phyloP scores from a whole-genome alignment of 2,329 filamentous ascomycete genomes.

The Penicillium sp. region DNA sequence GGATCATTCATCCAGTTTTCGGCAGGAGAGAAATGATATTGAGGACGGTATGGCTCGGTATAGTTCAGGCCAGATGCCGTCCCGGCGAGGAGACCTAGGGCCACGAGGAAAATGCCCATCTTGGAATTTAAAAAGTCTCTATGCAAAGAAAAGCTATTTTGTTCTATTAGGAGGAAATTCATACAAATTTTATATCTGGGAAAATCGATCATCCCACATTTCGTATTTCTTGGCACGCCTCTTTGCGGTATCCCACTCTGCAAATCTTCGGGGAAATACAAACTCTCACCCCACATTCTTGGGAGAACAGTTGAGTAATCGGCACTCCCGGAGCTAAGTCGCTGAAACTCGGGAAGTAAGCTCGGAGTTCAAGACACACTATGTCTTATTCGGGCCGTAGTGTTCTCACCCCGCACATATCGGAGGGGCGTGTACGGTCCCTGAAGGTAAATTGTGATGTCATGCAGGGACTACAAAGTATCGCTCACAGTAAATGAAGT shows the following conservation, averaged over 20 bases:
- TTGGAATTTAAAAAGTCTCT: not conserved
- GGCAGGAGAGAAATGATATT: conserved; percentile 12
- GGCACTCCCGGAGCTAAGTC: conserved; percentile 4
- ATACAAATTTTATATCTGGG: conserved; percentile 3
- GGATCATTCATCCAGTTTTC: conserved; percentile 22
- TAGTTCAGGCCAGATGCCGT: conserved; percentile 7
- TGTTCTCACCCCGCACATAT: not conserved
- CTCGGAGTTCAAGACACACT: not conserved
- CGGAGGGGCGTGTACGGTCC: not conserved
- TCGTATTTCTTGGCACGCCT: not conserved
- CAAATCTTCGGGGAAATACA: conserved; percentile 17
- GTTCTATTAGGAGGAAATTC: not conserved
- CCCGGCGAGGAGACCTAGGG: conserved; percentile 8
- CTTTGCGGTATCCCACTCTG: not conserved
- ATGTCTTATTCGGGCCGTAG: not conserved
- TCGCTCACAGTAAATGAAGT: not conserved
- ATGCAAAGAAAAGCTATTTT: not conserved
- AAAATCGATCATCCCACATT: not conserved
- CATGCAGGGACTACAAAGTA: not conserved
- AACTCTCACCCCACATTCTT: conserved; percentile 2
- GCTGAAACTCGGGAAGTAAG: conserved; percentile 8
- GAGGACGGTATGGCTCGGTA: conserved; percentile 12
- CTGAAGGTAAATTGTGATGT: not conserved
- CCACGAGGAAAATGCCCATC: not conserved
- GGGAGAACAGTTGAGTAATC: not conserved